A percentile compares a stretch with the other conserved stretches of the same genome.
These are phyloP conservation scores for Dioszegia hungarica DNA, from an alignment of 768 basidiomycete species.

Conservation along the genomic window DNA sequence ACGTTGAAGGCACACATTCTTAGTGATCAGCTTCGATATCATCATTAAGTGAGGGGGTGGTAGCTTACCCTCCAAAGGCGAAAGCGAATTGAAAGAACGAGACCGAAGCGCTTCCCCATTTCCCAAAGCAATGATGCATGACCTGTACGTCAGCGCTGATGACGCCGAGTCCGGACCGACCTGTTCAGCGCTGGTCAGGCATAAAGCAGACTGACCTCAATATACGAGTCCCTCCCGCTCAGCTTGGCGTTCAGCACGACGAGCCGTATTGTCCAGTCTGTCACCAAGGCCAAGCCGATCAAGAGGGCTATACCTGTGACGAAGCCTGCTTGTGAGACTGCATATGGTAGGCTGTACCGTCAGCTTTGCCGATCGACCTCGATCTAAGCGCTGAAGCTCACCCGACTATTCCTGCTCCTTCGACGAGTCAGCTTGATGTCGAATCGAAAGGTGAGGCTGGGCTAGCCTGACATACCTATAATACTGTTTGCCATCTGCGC, in stretches of 20 bases:
- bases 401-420: slow-evolving; percentile 67
- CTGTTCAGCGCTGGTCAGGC: too few relatives aligned
- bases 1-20: slow-evolving; percentile 97
- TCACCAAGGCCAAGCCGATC: slow-evolving; percentile 70
- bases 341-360: slow-evolving; percentile 73
- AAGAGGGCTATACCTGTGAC: slow-evolving; percentile 79
- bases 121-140: slow-evolving; percentile 88
- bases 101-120: slow-evolving; percentile 83
- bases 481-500: slow-evolving; percentile 92
- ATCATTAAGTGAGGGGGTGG: background rate
- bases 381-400: background rate
- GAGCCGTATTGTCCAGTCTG: slow-evolving; percentile 79
- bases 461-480: slow-evolving; percentile 50
- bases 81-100: slow-evolving; percentile 97
- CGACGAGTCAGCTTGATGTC: background rate
- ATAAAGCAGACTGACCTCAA: too few relatives aligned
- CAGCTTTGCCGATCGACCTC: background rate
- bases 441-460: background rate
- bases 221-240: slow-evolving; percentile 84
- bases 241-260: slow-evolving; percentile 95
- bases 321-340: slow-evolving; percentile 90
- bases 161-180: too few relatives aligned
- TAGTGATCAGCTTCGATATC: background rate
- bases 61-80: slow-evolving; percentile 75
- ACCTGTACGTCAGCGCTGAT: slow-evolving; percentile 54